Conservation (phyloP, 2,329 filamentous ascomycete genomes). For the Ascochyta rabiei region DNA sequence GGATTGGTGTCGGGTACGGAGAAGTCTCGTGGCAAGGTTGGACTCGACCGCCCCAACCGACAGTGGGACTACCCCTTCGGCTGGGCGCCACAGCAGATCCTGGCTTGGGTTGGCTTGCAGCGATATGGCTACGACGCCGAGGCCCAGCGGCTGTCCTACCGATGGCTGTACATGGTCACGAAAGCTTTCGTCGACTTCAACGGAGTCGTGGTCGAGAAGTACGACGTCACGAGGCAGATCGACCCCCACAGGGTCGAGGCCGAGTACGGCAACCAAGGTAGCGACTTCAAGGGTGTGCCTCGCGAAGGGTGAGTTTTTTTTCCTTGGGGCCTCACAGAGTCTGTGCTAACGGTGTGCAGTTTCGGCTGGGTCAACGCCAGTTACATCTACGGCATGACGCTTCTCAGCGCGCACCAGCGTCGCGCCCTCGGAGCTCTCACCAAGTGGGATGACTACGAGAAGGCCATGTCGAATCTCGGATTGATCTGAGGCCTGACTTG, state of each 20-base stretch:
- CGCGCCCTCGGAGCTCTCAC: conserved; percentile 88
- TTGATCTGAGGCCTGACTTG: conserved; percentile 16
- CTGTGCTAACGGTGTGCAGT: conserved; percentile 56
- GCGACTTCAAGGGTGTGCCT: conserved; percentile 93
- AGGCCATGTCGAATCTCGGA: conserved; percentile 59
- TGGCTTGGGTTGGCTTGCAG: conserved; percentile 91
- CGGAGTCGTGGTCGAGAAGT: conserved; percentile 97
- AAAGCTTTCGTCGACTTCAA: conserved; percentile 99
- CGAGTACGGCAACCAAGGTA: conserved; percentile 96
- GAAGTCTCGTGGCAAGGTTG: conserved; percentile 80
- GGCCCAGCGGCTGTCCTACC: conserved; percentile 87
- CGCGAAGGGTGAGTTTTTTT: conserved; percentile 81
- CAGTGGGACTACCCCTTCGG: conserved; percentile 99
- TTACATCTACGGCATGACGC: conserved; percentile 90
- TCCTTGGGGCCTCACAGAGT: neutral
- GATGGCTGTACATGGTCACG: conserved; percentile 98
- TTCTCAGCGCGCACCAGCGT: conserved; percentile 86
- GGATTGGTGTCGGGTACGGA: conserved; percentile 90
- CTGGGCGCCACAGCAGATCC: conserved; percentile 98
- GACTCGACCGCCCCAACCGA: conserved; percentile 84
- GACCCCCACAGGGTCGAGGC: conserved; percentile 94
- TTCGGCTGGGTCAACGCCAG: conserved; percentile 99
- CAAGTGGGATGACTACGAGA: conserved; percentile 81
- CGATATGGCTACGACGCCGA: conserved; percentile 92
- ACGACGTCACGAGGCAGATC: conserved; percentile 88